These are phyloP conservation scores for Blepharisma undulans DNA, from an alignment of 169 alveolate species.

Conservation along the genomic window DNA sequence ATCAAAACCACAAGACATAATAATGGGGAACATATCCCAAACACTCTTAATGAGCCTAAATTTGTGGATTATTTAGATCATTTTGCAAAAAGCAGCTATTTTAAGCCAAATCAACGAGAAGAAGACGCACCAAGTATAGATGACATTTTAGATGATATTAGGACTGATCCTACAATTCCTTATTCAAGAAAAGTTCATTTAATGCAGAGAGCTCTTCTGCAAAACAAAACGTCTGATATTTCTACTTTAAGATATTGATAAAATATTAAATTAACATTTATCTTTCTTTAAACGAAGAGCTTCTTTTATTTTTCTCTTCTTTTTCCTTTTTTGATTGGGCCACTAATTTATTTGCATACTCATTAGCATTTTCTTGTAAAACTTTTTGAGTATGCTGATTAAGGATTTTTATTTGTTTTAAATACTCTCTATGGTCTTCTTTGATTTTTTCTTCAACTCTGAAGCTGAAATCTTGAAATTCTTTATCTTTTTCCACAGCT, in stretches of 20 bases:
- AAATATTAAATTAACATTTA: background rate
- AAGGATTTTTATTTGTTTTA: background rate
- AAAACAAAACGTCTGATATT: background rate
- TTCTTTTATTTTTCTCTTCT: background rate
- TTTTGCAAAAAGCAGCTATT: background rate
- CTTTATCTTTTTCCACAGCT: background rate
- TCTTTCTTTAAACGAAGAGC: background rate
- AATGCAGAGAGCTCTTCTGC: background rate
- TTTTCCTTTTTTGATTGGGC: background rate
- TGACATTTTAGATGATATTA: background rate
- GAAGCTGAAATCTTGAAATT: background rate
- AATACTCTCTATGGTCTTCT: slow-evolving; percentile 19
- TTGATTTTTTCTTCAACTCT: background rate
- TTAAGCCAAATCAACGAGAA: background rate
- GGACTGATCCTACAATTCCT: background rate
- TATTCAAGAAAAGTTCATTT: background rate
- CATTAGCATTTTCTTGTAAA: background rate
- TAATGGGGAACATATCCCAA: slow-evolving; percentile 6
- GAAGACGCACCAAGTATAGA: background rate
- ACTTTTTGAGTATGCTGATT: background rate
- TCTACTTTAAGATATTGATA: background rate
- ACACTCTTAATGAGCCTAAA: background rate
- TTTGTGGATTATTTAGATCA: background rate
- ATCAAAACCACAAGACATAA: background rate
- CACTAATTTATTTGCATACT: slow-evolving; percentile 18